phyloP scores from a whole-genome alignment of 768 basidiomycete species.

The Boletus subcaerulescens region DNA sequence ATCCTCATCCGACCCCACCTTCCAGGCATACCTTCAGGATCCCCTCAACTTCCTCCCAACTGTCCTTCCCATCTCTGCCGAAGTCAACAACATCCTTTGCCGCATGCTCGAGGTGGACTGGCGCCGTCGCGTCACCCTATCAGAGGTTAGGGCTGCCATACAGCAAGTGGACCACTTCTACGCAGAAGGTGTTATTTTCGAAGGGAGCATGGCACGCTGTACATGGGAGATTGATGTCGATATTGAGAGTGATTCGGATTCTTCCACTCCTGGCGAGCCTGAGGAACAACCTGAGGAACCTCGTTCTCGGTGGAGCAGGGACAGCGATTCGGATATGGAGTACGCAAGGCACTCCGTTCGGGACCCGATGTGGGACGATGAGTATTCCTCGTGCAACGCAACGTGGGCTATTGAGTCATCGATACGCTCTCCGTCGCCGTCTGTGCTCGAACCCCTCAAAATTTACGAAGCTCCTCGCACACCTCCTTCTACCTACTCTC shows the following conservation, averaged over 20 bases:
- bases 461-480: slow-evolving; percentile 48
- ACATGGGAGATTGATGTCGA: slow-evolving; percentile 75
- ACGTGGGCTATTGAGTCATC: slow-evolving; percentile 57
- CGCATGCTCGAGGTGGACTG: slow-evolving; percentile 75
- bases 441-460: slow-evolving; percentile 35
- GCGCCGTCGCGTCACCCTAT: slow-evolving; percentile 45
- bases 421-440: slow-evolving; percentile 44
- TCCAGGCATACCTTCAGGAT: slow-evolving; percentile 80
- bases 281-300: slow-evolving; percentile 38
- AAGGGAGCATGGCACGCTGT: slow-evolving; percentile 77
- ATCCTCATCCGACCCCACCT: slow-evolving; percentile 77
- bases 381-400: slow-evolving; percentile 46
- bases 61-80: slow-evolving; percentile 76
- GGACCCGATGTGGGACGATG: slow-evolving; percentile 33
- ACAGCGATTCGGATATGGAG: slow-evolving; percentile 37
- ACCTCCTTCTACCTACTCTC: slow-evolving; percentile 52
- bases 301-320: slow-evolving; percentile 62
- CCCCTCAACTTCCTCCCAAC: slow-evolving; percentile 77
- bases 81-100: slow-evolving; percentile 70
- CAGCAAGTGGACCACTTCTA: slow-evolving; percentile 64
- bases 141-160: slow-evolving; percentile 51
- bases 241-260: slow-evolving; percentile 59
- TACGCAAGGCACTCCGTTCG: slow-evolving; percentile 28
- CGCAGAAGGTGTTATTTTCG: slow-evolving; percentile 70
- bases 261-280: slow-evolving; percentile 45